phyloP scores from a whole-genome alignment of 2,329 filamentous ascomycete species.

The Lasiodiplodia citricola region DNA sequence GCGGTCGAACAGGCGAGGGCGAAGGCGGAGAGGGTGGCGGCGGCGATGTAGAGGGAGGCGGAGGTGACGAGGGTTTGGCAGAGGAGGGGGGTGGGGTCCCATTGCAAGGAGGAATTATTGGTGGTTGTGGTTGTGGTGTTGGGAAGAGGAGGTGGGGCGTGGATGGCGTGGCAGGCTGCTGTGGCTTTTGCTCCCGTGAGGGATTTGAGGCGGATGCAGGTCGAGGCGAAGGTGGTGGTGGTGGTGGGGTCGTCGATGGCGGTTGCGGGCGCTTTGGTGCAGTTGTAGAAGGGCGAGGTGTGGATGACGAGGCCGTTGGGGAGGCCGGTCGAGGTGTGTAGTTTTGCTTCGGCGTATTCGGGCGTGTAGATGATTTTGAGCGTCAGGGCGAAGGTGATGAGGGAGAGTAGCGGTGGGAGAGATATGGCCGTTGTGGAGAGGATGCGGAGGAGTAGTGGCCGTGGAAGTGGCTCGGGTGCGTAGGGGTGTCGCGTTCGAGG shows the following conservation, averaged over 20 bases:
- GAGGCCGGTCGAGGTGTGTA: not conserved
- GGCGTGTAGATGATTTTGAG: constrained; percentile 8
- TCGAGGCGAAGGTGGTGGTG: not conserved
- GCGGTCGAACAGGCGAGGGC: not conserved
- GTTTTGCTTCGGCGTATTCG: constrained; percentile 1
- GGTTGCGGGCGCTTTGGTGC: constrained; percentile 9
- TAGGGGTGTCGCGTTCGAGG: constrained; percentile 5
- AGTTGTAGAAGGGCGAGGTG: constrained; percentile 23
- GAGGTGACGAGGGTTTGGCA: constrained; percentile 9
- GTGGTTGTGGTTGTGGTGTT: no score
- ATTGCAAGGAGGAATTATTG: no score
- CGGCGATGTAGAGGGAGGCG: constrained; percentile 15
- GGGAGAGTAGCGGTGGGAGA: constrained; percentile 8
- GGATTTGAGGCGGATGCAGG: constrained; percentile 6
- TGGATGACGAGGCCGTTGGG: constrained; percentile 3
- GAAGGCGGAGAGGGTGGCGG: not conserved
- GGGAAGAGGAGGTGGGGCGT: not conserved
- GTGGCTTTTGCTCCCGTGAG: constrained; percentile 8
- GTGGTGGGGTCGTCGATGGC: not conserved
- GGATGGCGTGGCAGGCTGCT: not conserved
- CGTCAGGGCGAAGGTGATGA: constrained; percentile 12
- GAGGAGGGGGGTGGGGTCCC: not conserved
- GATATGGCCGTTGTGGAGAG: constrained; percentile 3
- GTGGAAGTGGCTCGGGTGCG: not conserved
- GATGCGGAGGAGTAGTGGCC: constrained; percentile 6